These are phyloP conservation scores for Didymella pinodella DNA, from an alignment of 2,329 filamentous ascomycete genomes.

Conservation along the genomic window DNA sequence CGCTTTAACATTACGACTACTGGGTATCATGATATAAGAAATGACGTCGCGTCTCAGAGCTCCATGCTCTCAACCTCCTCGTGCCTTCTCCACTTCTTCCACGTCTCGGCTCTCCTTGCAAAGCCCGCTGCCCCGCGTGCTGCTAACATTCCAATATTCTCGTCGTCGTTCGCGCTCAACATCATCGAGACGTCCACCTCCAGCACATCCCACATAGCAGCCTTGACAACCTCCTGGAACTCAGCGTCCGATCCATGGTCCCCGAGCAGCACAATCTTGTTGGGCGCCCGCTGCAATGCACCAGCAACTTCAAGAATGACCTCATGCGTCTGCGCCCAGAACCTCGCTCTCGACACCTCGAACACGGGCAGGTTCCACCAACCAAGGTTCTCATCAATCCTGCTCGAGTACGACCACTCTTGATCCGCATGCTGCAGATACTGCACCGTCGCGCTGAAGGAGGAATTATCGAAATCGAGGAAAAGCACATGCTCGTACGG, in stretches of 20 bases:
- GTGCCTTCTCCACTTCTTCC: slow-evolving; percentile 3
- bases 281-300: slow-evolving; percentile 23
- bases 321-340: slow-evolving; percentile 36
- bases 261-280: slow-evolving; percentile 35
- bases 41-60: slow-evolving; percentile 9
- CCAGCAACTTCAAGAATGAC: slow-evolving; percentile 27
- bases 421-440: slow-evolving; percentile 19
- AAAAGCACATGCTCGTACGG: slow-evolving; percentile 32
- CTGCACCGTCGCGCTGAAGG: slow-evolving; percentile 35
- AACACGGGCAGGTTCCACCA: slow-evolving; percentile 40
- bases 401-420: slow-evolving; percentile 17
- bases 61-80: slow-evolving; percentile 17
- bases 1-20: slow-evolving; percentile 19
- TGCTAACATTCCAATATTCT: slow-evolving; percentile 23
- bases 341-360: slow-evolving; percentile 32
- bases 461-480: slow-evolving; percentile 37
- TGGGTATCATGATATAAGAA: slow-evolving; percentile 21
- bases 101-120: slow-evolving; percentile 22
- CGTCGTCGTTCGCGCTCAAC: slow-evolving; percentile 21
- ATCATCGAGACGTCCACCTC: slow-evolving; percentile 31
- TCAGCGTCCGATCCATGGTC: slow-evolving; percentile 32
- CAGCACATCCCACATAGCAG: slow-evolving; percentile 31
- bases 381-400: slow-evolving; percentile 28
- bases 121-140: slow-evolving; percentile 39
- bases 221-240: slow-evolving; percentile 32